These are phyloP conservation scores for Centrapalus pauciflorus DNA, from an alignment of 129 eudicot genomes.

Conservation along the genomic window DNA sequence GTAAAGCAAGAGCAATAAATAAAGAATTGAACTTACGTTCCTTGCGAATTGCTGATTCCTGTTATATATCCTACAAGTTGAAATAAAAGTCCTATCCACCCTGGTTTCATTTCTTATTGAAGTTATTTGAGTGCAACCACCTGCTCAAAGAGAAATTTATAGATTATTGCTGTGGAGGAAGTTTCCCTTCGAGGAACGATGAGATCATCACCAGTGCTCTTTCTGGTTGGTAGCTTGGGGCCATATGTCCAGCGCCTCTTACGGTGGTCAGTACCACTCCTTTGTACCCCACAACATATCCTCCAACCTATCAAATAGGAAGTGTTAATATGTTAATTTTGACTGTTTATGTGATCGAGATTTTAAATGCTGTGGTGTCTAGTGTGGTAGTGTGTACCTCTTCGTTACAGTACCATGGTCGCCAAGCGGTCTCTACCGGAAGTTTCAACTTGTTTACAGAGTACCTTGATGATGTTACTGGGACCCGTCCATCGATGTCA, in stretches of 20 bases:
- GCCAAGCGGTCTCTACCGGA: conserved; percentile 43
- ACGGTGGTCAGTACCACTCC: conserved; percentile 43
- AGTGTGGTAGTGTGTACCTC: conserved; percentile 26
- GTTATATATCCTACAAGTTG: conserved; percentile 7
- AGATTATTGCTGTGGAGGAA: conserved; percentile 32
- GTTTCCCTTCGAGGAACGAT: conserved; percentile 45
- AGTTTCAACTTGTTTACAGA: conserved; percentile 44
- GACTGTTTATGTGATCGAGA: neutral
- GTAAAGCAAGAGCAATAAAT: conserved; percentile 1
- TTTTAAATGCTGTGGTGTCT: too few relatives aligned
- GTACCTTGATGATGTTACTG: conserved; percentile 57
- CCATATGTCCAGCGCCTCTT: conserved; percentile 58
- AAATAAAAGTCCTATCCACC: too few relatives aligned
- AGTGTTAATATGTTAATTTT: conserved; percentile 1
- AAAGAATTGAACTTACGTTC: conserved; percentile 3
- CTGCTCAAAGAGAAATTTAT: neutral
- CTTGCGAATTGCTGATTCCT: neutral
- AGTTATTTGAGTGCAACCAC: neutral
- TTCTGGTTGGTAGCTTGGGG: conserved; percentile 56
- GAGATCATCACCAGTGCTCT: conserved; percentile 48
- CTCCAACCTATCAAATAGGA: conserved; percentile 47
- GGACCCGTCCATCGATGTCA: conserved; percentile 45
- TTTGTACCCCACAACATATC: conserved; percentile 52
- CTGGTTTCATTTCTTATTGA: neutral
- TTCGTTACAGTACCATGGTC: conserved; percentile 45